Conservation (phyloP, 805 yeast genomes). For the Saccharomycopsis sp. region DNA sequence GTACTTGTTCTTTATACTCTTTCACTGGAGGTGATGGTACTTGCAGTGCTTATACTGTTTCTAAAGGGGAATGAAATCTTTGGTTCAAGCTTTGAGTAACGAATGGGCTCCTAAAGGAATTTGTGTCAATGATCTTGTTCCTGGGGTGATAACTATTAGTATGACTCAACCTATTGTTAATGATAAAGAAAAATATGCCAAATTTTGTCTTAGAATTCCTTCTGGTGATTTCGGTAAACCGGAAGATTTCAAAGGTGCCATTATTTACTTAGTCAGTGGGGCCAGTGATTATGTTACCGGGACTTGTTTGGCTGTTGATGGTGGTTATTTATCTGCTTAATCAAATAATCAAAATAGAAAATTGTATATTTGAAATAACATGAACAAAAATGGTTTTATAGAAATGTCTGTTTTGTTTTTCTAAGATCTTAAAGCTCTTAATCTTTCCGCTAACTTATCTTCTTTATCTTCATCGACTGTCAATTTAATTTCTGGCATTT, state of each 20-base stretch:
- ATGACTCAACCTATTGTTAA: slow-evolving; percentile 28
- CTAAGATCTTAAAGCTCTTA: slow-evolving; percentile 67
- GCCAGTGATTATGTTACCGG: slow-evolving; percentile 45
- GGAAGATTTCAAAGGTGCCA: slow-evolving; percentile 32
- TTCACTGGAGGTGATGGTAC: slow-evolving; percentile 32
- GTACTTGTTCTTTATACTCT: slow-evolving; percentile 32
- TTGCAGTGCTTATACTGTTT: slow-evolving; percentile 31
- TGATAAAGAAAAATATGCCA: slow-evolving; percentile 22
- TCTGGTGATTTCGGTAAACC: slow-evolving; percentile 36
- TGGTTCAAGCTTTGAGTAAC: slow-evolving; percentile 29
- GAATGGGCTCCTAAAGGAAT: slow-evolving; percentile 38
- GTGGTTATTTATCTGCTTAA: too few relatives aligned
- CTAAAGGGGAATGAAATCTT: slow-evolving; percentile 29
- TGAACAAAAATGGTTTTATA: too few relatives aligned
- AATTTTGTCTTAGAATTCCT: slow-evolving; percentile 32
- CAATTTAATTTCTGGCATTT: slow-evolving; percentile 29
- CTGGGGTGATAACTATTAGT: slow-evolving; percentile 39
- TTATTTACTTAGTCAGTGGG: slow-evolving; percentile 35
- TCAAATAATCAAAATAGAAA: too few relatives aligned
- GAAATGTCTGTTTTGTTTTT: too few relatives aligned
- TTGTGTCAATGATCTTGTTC: slow-evolving; percentile 38
- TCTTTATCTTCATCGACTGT: slow-evolving; percentile 60
- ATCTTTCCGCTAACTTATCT: slow-evolving; percentile 76
- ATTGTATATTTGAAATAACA: too few relatives aligned
- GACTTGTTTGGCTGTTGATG: slow-evolving; percentile 41